A percentile compares a stretch with the other conserved stretches of the same genome.
Evolutionary conservation across 768 basidiomycete species (phyloP).

Genomic region (Lactarius indigo): DNA sequence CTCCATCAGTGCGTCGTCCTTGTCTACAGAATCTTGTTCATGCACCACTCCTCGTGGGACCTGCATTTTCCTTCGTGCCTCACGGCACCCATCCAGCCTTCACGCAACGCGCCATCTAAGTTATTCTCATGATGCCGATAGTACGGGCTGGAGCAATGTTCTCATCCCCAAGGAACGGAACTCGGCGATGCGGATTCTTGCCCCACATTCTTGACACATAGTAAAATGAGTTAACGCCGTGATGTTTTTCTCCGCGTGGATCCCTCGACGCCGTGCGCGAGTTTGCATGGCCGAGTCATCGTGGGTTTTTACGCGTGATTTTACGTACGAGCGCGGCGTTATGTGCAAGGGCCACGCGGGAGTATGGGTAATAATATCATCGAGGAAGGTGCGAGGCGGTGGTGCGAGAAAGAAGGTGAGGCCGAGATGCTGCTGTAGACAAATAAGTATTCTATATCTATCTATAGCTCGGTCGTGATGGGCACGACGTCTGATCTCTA

Average conservation of each 20-base stretch:
- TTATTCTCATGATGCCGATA: slow-evolving; percentile 54
- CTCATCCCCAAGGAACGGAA: slow-evolving; percentile 93
- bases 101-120: slow-evolving; percentile 22
- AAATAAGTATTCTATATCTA: no score
- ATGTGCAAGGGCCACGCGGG: no score
- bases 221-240: no score
- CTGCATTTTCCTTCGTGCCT: slow-evolving; percentile 62
- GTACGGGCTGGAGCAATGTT: slow-evolving; percentile 70
- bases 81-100: slow-evolving; percentile 25
- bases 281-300: slow-evolving; percentile 77
- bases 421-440: no score
- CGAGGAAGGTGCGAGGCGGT: background rate
- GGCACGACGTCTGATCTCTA: no score
- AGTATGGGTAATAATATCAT: slow-evolving; percentile 32
- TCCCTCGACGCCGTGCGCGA: slow-evolving; percentile 56
- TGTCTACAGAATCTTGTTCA: slow-evolving; percentile 87
- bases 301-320: slow-evolving; percentile 30
- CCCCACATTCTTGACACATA: slow-evolving; percentile 72
- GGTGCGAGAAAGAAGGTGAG: no score
- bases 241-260: slow-evolving; percentile 59
- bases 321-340: slow-evolving; percentile 45
- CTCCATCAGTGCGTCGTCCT: slow-evolving; percentile 44
- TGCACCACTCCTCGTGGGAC: slow-evolving; percentile 77
- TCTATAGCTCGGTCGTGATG: no score
- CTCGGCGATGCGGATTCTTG: slow-evolving; percentile 78